A percentile compares a stretch with the other conserved stretches of the same genome.
These are phyloP conservation scores for Poronia punctata DNA, from an alignment of 495 filamentous ascomycete genomes.

Conservation along the genomic window DNA sequence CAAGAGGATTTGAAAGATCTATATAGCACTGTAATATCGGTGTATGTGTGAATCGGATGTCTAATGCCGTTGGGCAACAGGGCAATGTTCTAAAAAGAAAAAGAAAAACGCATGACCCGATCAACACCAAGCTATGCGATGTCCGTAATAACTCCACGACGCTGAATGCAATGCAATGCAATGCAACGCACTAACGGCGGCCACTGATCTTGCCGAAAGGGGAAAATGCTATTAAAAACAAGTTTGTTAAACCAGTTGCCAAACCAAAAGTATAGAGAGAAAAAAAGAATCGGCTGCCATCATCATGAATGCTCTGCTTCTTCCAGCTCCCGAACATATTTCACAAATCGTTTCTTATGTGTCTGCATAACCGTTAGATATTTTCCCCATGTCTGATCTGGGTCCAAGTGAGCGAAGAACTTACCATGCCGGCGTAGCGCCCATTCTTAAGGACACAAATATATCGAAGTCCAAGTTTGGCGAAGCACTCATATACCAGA, in stretches of 20 bases:
- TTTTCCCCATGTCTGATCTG: not conserved
- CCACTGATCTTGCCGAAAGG: too few species aligned
- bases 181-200: too few species aligned
- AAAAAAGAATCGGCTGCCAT: slow-evolving; percentile 3
- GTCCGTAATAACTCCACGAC: too few species aligned
- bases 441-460: slow-evolving; percentile 84
- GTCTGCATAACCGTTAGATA: slow-evolving; percentile 33
- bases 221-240: too few species aligned
- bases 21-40: too few species aligned
- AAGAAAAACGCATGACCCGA: too few species aligned
- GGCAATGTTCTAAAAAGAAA: too few species aligned
- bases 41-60: too few species aligned
- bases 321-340: slow-evolving; percentile 79
- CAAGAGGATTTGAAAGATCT: too few species aligned
- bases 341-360: slow-evolving; percentile 96
- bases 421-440: slow-evolving; percentile 78
- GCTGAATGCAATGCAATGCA: too few species aligned
- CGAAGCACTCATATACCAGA: slow-evolving; percentile 93
- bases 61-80: too few species aligned
- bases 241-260: not conserved
- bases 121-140: too few species aligned
- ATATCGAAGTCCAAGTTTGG: slow-evolving; percentile 87
- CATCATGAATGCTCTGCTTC: slow-evolving; percentile 39
- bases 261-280: slow-evolving; percentile 6
- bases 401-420: slow-evolving; percentile 11